These are phyloP conservation scores for Davidsoniella eucalypti DNA, from an alignment of 2,329 filamentous ascomycete genomes.

Conservation along the genomic window DNA sequence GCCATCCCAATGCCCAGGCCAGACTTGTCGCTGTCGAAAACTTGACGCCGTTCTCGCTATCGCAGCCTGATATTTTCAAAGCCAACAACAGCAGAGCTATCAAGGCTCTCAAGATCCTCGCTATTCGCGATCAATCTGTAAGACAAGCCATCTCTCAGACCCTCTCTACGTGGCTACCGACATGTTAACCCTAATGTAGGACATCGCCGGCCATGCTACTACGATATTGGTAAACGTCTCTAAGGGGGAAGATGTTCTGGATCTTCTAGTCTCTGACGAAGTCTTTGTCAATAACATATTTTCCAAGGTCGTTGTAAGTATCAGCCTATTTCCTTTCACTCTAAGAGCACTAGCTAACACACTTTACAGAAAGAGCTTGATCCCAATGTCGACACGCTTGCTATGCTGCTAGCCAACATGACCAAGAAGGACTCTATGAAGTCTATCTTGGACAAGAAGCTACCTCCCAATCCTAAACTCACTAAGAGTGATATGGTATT, in stretches of 20 bases:
- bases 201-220: constrained; percentile 83
- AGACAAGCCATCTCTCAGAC: constrained; percentile 18
- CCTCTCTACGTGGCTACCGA: neutral
- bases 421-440: constrained; percentile 63
- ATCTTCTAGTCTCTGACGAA: constrained; percentile 59
- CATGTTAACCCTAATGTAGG: constrained; percentile 28
- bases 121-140: constrained; percentile 62
- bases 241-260: constrained; percentile 58
- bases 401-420: constrained; percentile 88
- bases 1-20: constrained; percentile 81
- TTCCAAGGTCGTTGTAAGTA: constrained; percentile 53
- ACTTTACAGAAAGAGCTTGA: constrained; percentile 48
- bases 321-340: no score
- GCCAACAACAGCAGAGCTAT: constrained; percentile 59
- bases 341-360: neutral
- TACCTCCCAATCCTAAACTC: constrained; percentile 51
- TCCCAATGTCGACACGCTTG: constrained; percentile 64
- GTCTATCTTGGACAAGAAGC: constrained; percentile 49
- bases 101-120: constrained; percentile 71
- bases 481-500: constrained; percentile 57
- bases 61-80: constrained; percentile 72
- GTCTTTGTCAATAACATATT: constrained; percentile 63
- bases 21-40: constrained; percentile 74
- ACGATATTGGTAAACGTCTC: constrained; percentile 81
- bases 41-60: constrained; percentile 63